These are phyloP conservation scores for Cryptococcus jaspeensis DNA, from an alignment of 1,284 basidiomycete genomes.

Conservation along the genomic window DNA sequence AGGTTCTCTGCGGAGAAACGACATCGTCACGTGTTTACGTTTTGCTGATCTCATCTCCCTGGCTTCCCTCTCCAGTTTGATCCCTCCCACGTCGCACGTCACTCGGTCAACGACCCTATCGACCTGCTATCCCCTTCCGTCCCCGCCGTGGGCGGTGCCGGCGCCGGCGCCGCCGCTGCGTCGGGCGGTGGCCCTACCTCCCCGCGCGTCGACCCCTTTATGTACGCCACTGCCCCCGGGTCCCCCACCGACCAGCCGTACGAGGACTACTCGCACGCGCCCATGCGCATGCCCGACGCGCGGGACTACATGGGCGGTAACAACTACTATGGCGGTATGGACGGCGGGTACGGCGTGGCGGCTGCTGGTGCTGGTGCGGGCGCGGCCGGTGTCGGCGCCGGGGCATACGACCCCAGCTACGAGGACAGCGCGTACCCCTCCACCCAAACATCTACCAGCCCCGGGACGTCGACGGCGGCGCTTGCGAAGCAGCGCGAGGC, in stretches of 20 bases:
- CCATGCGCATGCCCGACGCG: slow-evolving; percentile 46
- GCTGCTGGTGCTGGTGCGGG: slow-evolving; percentile 22
- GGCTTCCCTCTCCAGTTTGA: slow-evolving; percentile 32
- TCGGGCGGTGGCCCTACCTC: slow-evolving; percentile 5
- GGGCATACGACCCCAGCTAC: slow-evolving; percentile 14
- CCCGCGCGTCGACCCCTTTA: slow-evolving; percentile 32
- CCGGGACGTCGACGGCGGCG: slow-evolving; percentile 24
- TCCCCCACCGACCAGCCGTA: slow-evolving; percentile 13
- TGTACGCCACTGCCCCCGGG: slow-evolving; percentile 10
- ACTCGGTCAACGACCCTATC: slow-evolving; percentile 44
- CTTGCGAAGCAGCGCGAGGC: slow-evolving; percentile 43
- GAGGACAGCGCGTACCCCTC: slow-evolving; percentile 18
- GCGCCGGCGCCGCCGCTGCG: slow-evolving; percentile 9
- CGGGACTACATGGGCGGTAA: slow-evolving; percentile 34
- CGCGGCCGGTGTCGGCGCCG: slow-evolving; percentile 23
- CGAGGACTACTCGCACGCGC: slow-evolving; percentile 28
- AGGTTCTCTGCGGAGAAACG: neutral
- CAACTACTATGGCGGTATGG: slow-evolving; percentile 21
- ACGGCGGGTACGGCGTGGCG: slow-evolving; percentile 35
- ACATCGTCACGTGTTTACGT: neutral
- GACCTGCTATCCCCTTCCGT: slow-evolving; percentile 38
- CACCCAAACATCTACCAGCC: neutral
- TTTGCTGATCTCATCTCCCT: too few relatives aligned
- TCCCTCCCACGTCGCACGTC: slow-evolving; percentile 37
- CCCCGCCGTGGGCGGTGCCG: slow-evolving; percentile 25